Evolutionary conservation across 2,329 filamentous ascomycete species (phyloP), one percentile per base, ranked within the genome.

Genomic region (Claviceps paspali): DNA sequence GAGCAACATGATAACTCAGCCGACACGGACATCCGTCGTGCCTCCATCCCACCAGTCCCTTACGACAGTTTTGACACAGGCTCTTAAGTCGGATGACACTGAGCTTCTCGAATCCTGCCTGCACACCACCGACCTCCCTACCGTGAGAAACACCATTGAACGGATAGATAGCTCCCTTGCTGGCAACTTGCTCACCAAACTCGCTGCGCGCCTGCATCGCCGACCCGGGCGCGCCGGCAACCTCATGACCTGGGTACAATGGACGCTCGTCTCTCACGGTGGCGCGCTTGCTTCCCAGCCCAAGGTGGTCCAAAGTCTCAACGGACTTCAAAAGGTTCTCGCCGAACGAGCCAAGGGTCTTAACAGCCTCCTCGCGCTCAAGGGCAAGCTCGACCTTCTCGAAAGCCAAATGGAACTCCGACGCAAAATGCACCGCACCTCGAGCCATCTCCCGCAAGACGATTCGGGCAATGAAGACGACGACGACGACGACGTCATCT

Each of bases 221-320:
- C 76, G 85, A 31, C 91, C 91, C 1, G 91, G 88, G 3, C 76
- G 91, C 38, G 88, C 91, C 11, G 86, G 87, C 36, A 83, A 79
- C 52, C 73, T 98, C 23, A 87, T 95, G 71, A 75, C 82, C 12
- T 98, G 91, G 87, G 82, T 96, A 30, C 87, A 95, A 60, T 94
- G 86, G 84, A 88, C 85, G 1, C 73, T 95, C 38, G 76, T 95
- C 24, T 79, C 83, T 2, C 91, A 98, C 53, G 91, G 91, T 46
- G 91, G 88, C 45, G 87, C 87, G 37, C 68, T 98, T 35, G 84
- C 87, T 9, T 80, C 80, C 23, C 84, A 93, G 55, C 76, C 82
- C n/a, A 80, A 87, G 45, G 68, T 94, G 27, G 70, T 91, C 47
- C 77, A 79, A 52, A 79, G 79, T 53, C 71, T 98, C 41, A 69